Base-by-base conservation (phyloP, 2,329 filamentous ascomycete genomes). In the Emmonsia crescens region DNA sequence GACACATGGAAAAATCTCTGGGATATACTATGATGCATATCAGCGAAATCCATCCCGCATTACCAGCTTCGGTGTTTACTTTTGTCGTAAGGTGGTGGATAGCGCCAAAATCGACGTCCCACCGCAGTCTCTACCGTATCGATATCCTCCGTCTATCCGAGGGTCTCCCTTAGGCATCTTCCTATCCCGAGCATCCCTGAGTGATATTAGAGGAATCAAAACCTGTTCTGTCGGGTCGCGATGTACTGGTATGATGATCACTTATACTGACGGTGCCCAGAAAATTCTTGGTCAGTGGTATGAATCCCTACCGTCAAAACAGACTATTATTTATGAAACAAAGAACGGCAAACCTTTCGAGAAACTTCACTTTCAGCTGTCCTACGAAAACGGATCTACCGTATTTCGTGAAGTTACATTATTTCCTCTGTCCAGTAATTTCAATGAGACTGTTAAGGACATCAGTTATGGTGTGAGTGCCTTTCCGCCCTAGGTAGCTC, bases 401-500 rank as follows among this genome's bases (percentile, higher is more conserved):
- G 21, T 38, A 31, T 10, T 56, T 38, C 29, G 29, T 56, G 27
- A 56, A 56, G n/a, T 36, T 33, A 40, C 16, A 56, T 40, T 38
- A 16, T 56, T 56, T 56, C 36, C 54, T 33, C 10, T 14, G 16
- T 38, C n/a, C 31, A 56, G 38, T 21, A 19, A 19, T 38, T 56
- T 19, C 33, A 40, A 56, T 12, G 31, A 16, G 29, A 40, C n/a
- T 56, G 19, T 56, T 56, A 56, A 56, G 19, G 31, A 40, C 29
- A 21, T 56, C 19, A 56, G 52, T 38, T 40, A 56, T n/a, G n/a
- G n/a, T n/a, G 54, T 56, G 54, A 56, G 54, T 40, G 29, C 54
- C 29, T 14, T 40, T 44, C 19, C 6, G 4, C 21, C 21, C n/a
- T 38, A n/a, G 29, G 3, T 56, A 16, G 36, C 16, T 56, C 21